Evolutionary conservation across 495 filamentous ascomycete species (phyloP), one percentile per base, ranked within the genome.

Genomic region (Astrocystis sublimbata): DNA sequence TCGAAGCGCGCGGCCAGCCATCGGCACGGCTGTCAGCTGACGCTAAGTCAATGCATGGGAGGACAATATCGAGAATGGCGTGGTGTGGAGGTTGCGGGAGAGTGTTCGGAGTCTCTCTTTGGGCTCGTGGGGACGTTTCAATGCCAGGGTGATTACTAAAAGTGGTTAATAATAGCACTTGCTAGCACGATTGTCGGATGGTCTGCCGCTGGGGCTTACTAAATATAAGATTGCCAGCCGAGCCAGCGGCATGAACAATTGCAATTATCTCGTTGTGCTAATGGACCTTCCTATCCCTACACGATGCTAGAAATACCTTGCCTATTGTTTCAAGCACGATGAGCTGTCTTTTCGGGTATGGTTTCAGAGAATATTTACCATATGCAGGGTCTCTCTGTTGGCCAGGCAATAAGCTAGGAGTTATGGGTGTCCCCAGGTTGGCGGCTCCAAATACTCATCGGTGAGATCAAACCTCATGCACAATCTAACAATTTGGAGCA

Each of bases 121-220:
- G 28, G 31, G 31, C 4, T 54, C 54, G 41, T 56, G 53, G 54
- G 17, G 28, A 52, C 6, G n/a, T 40, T 47, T 58, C 28, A 30
- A 54, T 54, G 3, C 52, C 15, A 15, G 1, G 35, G 21, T 36
- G 58, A 52, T 60, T 60, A 60, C 46, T 60, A 60, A 51, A 52
- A 52, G n/a, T 12, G 26, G 47, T 42, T 60, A 60, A 51, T 60
- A 42, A 60, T 60, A 60, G 58, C 58, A 43, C 43, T 19, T 17
- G 56, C 56, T 47, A 58, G 56, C 42, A 46, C 42, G 35, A 43
- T 52, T 43, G 31, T 60, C 36, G 46, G 42, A 60, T 60, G 30
- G 58, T 43, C 36, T 42, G 4, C 21, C 54, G 2, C 7, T 35
- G n/a, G 28, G 35, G 58, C 58, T 60, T 51, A 51, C 58, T 51